A percentile compares a stretch with the other conserved stretches of the same genome.
These are phyloP conservation scores for Aspergillus udagawae DNA, from an alignment of 2,329 filamentous ascomycete genomes.

Conservation along the genomic window DNA sequence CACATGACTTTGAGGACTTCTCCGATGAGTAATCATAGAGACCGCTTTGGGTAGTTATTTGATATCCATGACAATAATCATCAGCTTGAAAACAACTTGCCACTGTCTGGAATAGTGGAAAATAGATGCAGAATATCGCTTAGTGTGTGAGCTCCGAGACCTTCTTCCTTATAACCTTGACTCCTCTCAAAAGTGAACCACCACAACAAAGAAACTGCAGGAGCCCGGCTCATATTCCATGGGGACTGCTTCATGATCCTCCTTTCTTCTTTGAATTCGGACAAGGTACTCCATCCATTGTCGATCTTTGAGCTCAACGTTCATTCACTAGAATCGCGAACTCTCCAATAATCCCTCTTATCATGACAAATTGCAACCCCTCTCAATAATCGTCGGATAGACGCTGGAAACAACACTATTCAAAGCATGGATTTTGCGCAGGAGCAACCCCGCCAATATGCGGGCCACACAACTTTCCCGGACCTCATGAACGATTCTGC, in stretches of 20 bases:
- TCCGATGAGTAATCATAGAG: not conserved
- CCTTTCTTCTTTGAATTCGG: not conserved
- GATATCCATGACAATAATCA: not conserved
- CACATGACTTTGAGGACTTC: not conserved
- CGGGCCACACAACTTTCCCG: slow-evolving; percentile 27
- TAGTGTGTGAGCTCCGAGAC: not conserved
- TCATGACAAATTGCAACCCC: slow-evolving; percentile 23
- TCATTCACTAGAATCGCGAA: not conserved
- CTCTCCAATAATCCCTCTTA: not conserved
- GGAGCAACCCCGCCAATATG: slow-evolving; percentile 18
- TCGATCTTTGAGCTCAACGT: not conserved
- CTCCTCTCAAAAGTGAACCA: not conserved
- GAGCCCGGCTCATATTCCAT: not conserved
- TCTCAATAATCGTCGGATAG: slow-evolving; percentile 16
- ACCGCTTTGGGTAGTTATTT: not conserved
- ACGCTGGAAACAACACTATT: slow-evolving; percentile 11
- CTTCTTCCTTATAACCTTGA: not conserved
- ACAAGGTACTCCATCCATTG: not conserved
- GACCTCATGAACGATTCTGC: slow-evolving; percentile 58
- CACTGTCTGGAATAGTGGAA: not conserved
- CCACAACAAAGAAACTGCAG: no score
- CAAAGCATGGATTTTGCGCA: slow-evolving; percentile 26
- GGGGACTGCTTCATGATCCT: not conserved
- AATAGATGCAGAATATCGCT: not conserved
- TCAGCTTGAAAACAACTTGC: not conserved